Percentiles rank a stretch among this genome's conserved stretches.
Evolutionary conservation across 495 filamentous ascomycete genomes (phyloP).

Genomic region (Viridothelium virens): DNA sequence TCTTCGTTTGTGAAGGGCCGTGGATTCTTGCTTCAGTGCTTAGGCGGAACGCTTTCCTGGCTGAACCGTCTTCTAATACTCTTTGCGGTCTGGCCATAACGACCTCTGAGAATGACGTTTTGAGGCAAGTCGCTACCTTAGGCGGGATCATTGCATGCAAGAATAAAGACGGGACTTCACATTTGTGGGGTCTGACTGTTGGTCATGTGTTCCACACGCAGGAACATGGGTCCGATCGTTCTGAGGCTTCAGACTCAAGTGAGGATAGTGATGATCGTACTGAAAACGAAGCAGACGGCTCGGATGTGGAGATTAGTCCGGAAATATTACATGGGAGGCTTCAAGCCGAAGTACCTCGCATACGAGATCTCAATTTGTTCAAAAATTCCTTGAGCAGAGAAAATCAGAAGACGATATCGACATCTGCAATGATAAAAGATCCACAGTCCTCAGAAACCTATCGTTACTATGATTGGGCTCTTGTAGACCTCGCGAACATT

Average conservation of each 20-base stretch:
- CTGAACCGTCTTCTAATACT: not conserved
- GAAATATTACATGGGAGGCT: not conserved
- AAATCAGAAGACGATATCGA: not conserved
- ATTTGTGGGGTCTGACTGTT: not conserved
- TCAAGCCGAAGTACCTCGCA: not conserved
- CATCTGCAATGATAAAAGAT: not conserved
- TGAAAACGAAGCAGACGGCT: not conserved
- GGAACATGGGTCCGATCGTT: not conserved
- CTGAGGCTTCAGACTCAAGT: not conserved
- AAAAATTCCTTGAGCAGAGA: not conserved
- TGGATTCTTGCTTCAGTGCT: constrained; percentile 5
- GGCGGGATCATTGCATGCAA: not conserved
- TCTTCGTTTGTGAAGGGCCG: constrained; percentile 5
- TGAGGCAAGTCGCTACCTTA: not conserved
- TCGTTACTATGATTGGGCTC: not conserved
- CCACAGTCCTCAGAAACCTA: not conserved
- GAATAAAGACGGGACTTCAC: not conserved
- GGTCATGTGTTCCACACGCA: constrained; percentile 1
- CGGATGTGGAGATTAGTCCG: not conserved
- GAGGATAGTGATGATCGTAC: not conserved
- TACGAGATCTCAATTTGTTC: not conserved
- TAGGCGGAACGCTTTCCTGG: not conserved
- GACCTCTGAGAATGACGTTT: not conserved
- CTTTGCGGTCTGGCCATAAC: constrained; percentile 1
- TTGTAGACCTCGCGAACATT: not conserved